Evolutionary conservation across 2,329 filamentous ascomycete species (phyloP).

Genomic region (Xylariaceae sp.): DNA sequence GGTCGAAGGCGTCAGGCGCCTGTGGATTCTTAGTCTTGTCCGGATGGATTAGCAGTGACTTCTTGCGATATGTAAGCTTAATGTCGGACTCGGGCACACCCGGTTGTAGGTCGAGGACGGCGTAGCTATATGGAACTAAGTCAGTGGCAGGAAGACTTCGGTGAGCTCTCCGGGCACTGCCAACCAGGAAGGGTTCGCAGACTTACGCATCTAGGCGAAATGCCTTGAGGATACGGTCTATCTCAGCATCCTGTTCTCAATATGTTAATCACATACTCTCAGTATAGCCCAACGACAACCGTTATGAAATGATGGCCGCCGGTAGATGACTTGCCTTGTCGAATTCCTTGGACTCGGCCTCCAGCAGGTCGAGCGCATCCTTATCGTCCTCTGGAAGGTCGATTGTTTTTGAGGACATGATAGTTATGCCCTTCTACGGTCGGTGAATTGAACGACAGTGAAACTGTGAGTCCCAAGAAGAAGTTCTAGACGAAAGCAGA

Average conservation of each 20-base stretch:
- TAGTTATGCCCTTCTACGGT: neutral
- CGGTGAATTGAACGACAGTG: no score
- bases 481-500: neutral
- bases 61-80: constrained; percentile 88
- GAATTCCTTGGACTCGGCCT: constrained; percentile 82
- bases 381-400: constrained; percentile 47
- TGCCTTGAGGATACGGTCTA: constrained; percentile 85
- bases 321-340: constrained; percentile 59
- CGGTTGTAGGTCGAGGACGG: constrained; percentile 90
- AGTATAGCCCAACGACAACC: neutral
- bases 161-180: neutral
- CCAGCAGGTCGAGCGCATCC: constrained; percentile 74
- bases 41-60: constrained; percentile 97
- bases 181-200: neutral
- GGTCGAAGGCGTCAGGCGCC: constrained; percentile 93
- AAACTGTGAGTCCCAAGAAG: neutral
- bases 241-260: constrained; percentile 76
- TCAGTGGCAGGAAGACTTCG: constrained; percentile 1
- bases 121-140: constrained; percentile 54
- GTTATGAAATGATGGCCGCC: neutral
- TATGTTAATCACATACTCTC: constrained; percentile 18
- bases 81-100: constrained; percentile 95
- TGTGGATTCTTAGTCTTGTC: constrained; percentile 91
- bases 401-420: constrained; percentile 41
- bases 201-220: constrained; percentile 66